Evolutionary conservation across 179 eudicot species (phyloP), one percentile per base, ranked within the genome.

Genomic region (Silene noctiflora): DNA sequence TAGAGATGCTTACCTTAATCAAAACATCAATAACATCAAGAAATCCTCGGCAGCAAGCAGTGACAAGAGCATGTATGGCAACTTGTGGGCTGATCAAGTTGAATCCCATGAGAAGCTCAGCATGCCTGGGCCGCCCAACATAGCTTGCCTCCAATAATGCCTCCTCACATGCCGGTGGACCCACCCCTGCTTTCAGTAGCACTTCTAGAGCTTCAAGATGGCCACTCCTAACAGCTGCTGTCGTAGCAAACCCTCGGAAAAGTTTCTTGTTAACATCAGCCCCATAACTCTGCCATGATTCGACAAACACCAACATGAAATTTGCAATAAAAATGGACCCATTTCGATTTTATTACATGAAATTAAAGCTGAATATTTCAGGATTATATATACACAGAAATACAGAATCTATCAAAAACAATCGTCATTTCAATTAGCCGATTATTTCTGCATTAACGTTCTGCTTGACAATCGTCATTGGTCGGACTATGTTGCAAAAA

Each of bases 161-260:
- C 87, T 90, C 96, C 74, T 90, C 96, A 75, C 86, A 89, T 42
- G 92, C 91, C 9, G 81, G 73, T 71, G 86, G 91, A 67, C 72
- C 73, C 20, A 83, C 86, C 63, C 88, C 86, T 64, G 78, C 84
- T 72, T 79, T 82, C 46, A 90, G 59, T 56, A 90, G 80, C 66
- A 80, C 73, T 84, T 90, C 88, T 62, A 90, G 83, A 79, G 88
- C 82, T 73, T 87, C 88, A 17, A 89, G 58, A 77, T 89, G 89
- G 68, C 86, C 88, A 76, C 88, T 87, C 73, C 92, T 81, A 20
- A 84, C 89, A 9, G 96, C 92, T 13, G 92, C 96, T 17, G 96
- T 90, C 2, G 84, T 84, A 42, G 92, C 92, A 77, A 83, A 87
- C 42, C 96, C 96, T 59, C 89, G 86, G 82, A 90, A 90, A 58